Percentiles rank a stretch among this genome's conserved stretches.
Evolutionary conservation across 345 rosid genomes (phyloP).

Genomic region (Mercurialis annua): DNA sequence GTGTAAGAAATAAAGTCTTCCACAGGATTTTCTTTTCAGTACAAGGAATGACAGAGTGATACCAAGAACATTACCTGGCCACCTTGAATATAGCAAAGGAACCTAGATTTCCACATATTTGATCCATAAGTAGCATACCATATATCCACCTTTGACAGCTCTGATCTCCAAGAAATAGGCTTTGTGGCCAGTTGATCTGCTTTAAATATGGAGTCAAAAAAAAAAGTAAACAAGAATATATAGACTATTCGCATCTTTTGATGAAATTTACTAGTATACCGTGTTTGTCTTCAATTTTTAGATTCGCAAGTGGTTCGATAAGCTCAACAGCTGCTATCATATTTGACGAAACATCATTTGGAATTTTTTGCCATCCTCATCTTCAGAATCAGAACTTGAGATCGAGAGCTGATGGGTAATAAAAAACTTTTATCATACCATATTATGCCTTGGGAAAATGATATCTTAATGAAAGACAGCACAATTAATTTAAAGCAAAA

Average conservation of each 20-base stretch:
- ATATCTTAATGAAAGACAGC: neutral
- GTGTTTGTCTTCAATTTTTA: constrained; percentile 44
- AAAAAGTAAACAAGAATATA: neutral
- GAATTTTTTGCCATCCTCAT: constrained; percentile 39
- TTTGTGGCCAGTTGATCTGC: constrained; percentile 29
- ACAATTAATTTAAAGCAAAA: constrained; percentile 3
- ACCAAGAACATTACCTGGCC: constrained; percentile 55
- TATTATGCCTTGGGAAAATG: neutral
- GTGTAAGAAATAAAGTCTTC: neutral
- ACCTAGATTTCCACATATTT: constrained; percentile 78
- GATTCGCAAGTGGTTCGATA: constrained; percentile 49
- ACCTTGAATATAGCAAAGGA: constrained; percentile 79
- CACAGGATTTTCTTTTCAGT: neutral
- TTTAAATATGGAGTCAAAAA: constrained; percentile 4
- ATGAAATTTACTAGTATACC: constrained; percentile 29
- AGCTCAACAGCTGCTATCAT: constrained; percentile 26
- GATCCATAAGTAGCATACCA: constrained; percentile 91
- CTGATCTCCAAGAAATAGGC: constrained; percentile 57
- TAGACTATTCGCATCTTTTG: neutral
- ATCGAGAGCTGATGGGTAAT: constrained; percentile 39
- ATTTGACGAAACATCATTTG: constrained; percentile 16
- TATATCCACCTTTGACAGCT: constrained; percentile 56
- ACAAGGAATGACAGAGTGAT: neutral
- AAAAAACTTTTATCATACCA: constrained; percentile 17
- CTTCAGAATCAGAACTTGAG: constrained; percentile 61